These are phyloP conservation scores for Straminergon stramineum DNA, from an alignment of 225 moss, liverwort and hornwort genomes.

Conservation along the genomic window DNA sequence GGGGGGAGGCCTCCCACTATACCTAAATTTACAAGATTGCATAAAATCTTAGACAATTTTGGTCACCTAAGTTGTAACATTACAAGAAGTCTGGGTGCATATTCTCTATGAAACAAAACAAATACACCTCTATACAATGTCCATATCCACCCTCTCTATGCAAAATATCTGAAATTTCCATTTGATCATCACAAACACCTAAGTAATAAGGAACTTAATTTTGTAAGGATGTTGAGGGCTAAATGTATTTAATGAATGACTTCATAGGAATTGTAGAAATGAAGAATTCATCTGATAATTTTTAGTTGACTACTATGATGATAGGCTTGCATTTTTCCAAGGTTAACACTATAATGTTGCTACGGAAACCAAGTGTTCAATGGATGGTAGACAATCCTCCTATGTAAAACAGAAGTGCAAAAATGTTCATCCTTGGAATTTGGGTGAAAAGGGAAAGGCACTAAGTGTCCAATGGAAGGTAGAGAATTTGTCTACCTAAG, in stretches of 20 bases:
- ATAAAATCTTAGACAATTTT: neutral
- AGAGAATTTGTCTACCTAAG: too few species aligned
- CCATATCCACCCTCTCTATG: neutral
- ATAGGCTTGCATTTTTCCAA: neutral
- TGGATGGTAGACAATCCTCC: too few species aligned
- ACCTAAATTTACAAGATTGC: neutral
- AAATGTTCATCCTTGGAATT: too few species aligned
- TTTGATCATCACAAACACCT: neutral
- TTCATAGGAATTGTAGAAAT: neutral
- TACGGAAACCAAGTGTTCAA: fast-evolving
- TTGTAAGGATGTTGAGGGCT: neutral
- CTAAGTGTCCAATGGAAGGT: too few species aligned
- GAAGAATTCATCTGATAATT: neutral
- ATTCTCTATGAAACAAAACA: neutral
- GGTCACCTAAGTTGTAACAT: neutral
- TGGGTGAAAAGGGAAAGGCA: neutral
- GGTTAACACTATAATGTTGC: too few species aligned
- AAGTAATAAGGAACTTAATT: neutral
- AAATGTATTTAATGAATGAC: fast-evolving
- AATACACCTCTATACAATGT: neutral
- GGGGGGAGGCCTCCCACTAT: too few species aligned
- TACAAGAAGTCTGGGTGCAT: neutral
- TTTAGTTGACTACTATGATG: neutral
- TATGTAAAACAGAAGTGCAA: too few species aligned
- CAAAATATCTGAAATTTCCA: neutral